phyloP scores from a whole-genome alignment of 2,329 filamentous ascomycete species.

The Neophaeococcomyces aloes region DNA sequence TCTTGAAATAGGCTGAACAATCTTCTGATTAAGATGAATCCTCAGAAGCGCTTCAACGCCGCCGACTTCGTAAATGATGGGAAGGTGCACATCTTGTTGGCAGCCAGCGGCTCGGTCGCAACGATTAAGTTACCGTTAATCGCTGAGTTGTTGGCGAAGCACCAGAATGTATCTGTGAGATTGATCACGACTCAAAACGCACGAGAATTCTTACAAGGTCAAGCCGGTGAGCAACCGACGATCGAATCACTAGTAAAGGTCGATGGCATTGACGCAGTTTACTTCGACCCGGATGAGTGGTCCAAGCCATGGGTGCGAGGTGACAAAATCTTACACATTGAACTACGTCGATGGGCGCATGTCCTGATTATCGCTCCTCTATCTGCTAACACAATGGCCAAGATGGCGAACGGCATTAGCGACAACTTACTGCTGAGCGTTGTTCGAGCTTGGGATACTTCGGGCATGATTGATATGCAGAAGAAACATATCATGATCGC shows the following conservation, averaged over 20 bases:
- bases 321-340: slow-evolving; percentile 78
- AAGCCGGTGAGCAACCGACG: slow-evolving; percentile 65
- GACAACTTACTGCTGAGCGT: slow-evolving; percentile 66
- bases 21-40: slow-evolving; percentile 1
- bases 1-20: not conserved
- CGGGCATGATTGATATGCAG: slow-evolving; percentile 46
- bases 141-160: slow-evolving; percentile 37
- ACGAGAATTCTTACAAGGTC: slow-evolving; percentile 62
- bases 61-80: slow-evolving; percentile 31
- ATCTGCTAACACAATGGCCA: slow-evolving; percentile 75
- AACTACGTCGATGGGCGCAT: slow-evolving; percentile 72
- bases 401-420: slow-evolving; percentile 65
- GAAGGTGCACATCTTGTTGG: slow-evolving; percentile 54
- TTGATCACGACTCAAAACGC: slow-evolving; percentile 69
- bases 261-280: slow-evolving; percentile 68
- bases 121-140: slow-evolving; percentile 73
- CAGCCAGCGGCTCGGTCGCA: slow-evolving; percentile 65
- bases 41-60: slow-evolving; percentile 17
- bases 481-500: slow-evolving; percentile 65
- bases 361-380: slow-evolving; percentile 70
- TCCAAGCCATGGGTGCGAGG: slow-evolving; percentile 63
- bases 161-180: slow-evolving; percentile 61
- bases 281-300: slow-evolving; percentile 84
- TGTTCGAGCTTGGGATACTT: slow-evolving; percentile 77
- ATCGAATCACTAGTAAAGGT: slow-evolving; percentile 48